Base-by-base conservation (phyloP, 306 rosid species). In the Quercus robur region DNA sequence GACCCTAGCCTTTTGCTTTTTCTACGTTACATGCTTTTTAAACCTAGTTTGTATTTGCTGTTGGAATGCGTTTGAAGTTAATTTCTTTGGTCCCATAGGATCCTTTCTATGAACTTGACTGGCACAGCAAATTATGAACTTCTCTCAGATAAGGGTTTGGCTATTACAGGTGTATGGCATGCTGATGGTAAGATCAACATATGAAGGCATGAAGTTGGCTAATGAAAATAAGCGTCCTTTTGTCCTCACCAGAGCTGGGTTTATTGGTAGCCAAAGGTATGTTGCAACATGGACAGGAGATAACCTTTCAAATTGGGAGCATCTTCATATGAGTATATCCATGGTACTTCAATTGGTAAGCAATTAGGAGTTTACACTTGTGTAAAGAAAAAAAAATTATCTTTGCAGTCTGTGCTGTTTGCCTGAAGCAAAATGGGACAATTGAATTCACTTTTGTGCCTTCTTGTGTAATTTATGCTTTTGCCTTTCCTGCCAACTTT, bases 271-370 rank as follows among this genome's bases (percentile, higher is more conserved):
- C 88, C 98, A 94, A 87, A 89, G 93, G 88, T 88, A 89, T 83
- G 98, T 97, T 77, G 97, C 98, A 79, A 94, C 97, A 18, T 92
- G 97, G 97, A 94, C 97, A 0, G 98, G 97, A 20, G 98, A 94
- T 83, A 94, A 94, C 87, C 89, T 91, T 86, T 92, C 98, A 49
- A 92, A 78, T 77, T 94, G 97, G 98, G 98, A 92, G 83, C 97
- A 94, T 84, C 91, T 94, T 57, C 97, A 92, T 86, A 94, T 94
- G 98, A 94, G 98, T 85, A 85, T 94, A 90, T 87, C 97, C 54
- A 94, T 94, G 98, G 91, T 87, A 71, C 92, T 94, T 89, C 97
- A 94, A 84, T 81, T 94, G 97, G 97, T 94, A 89, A 75, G 97
- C 73, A 85, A 78, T 31, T 80, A 70, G 17, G 59, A 57, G 67